Evolutionary conservation across 768 basidiomycete species (phyloP), one percentile per base, ranked within the genome.

Genomic region (Tylopilus sp.): DNA sequence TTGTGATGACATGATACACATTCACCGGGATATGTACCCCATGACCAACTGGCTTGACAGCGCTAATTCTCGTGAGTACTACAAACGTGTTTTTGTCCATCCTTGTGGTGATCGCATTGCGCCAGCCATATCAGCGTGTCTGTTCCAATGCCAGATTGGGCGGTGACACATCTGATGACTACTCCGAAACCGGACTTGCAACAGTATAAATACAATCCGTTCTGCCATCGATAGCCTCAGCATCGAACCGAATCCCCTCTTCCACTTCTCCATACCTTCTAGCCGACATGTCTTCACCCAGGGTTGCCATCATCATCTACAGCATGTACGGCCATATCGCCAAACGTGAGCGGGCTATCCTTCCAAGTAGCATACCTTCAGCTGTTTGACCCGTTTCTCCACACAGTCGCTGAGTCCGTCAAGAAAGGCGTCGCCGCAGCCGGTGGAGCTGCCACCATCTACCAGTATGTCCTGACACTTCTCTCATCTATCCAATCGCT

Each of bases 261-360:
- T 18, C 4, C 6, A 9, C 36, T 6, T 30, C 55, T 33, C 40
- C 50, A 9, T 20, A 20, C 45, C 52, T 23, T 11, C n/a, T 23
- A 23, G 10, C 40, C 56, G 11, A 40, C 45, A 79, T 78, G 76
- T 62, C 78, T 57, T 79, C 85, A 23, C 62, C 61, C 12, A 78
- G 67, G 50, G 68, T 88, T 54, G 86, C 86, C 49, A 86, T 89
- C 65, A 60, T 89, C 60, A 82, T 88, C 70, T 91, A 90, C 74
- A 65, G 80, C 38, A 66, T 87, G 72, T 88, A 85, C 65, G 84
- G 86, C 58, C 89, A 91, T 67, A 79, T 91, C 68, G 76, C 74
- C 57, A 78, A 79, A 61, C 40, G 88, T 89, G 62, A 35, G 83
- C 17, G 28, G 28, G 11, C 28, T 28, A 7, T 26, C 67, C 88